These are phyloP conservation scores for Xylariaceae sp. DNA, from an alignment of 2,329 filamentous ascomycete genomes.

Conservation along the genomic window DNA sequence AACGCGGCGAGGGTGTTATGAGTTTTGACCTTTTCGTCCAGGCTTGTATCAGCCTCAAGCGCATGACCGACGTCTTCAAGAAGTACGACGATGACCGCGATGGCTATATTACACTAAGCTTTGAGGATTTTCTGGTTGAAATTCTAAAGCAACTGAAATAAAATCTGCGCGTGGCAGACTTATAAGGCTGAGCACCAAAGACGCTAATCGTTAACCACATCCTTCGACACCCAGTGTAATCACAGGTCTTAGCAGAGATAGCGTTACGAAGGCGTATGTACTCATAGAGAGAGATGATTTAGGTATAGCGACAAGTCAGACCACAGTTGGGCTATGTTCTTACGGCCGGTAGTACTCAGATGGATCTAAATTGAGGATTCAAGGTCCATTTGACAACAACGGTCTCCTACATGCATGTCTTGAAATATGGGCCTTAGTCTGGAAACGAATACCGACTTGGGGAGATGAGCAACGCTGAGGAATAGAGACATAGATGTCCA, in stretches of 20 bases:
- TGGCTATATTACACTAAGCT: slow-evolving; percentile 85
- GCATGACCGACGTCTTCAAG: slow-evolving; percentile 99
- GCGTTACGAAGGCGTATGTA: slow-evolving; percentile 5
- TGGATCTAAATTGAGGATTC: too few species aligned
- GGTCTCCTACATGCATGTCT: too few species aligned
- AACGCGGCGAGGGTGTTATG: slow-evolving; percentile 71
- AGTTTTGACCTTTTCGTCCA: slow-evolving; percentile 98
- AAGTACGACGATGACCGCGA: slow-evolving; percentile 97
- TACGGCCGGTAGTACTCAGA: too few species aligned
- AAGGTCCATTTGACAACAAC: too few species aligned
- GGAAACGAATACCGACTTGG: neutral
- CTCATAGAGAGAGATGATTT: neutral
- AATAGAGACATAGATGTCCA: slow-evolving; percentile 23
- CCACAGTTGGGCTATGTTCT: neutral
- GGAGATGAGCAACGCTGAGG: slow-evolving; percentile 6
- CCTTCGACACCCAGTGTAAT: neutral
- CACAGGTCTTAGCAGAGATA: neutral
- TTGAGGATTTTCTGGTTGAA: slow-evolving; percentile 80
- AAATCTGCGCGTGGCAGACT: neutral
- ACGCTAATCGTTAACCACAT: neutral
- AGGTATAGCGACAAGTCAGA: too few species aligned
- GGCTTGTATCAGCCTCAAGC: slow-evolving; percentile 93
- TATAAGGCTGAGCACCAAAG: neutral
- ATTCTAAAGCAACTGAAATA: slow-evolving; percentile 67
- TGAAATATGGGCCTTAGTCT: neutral